These are phyloP conservation scores for Entamoeba moshkovskii DNA, from an alignment of 208 protist species.

Conservation along the genomic window DNA sequence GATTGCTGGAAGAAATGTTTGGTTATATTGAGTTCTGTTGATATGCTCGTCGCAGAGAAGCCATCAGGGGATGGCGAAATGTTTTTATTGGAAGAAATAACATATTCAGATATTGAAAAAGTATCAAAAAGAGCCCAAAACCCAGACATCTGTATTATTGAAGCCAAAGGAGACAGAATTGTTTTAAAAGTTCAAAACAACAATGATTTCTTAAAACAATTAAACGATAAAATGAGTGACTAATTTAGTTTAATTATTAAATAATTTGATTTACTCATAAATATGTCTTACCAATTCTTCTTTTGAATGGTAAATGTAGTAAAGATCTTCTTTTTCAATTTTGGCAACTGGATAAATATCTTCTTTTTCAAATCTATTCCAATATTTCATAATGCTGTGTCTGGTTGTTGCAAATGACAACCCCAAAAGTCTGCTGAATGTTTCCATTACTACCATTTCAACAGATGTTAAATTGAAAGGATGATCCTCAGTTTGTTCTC, in stretches of 20 bases:
- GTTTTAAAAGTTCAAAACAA: not conserved
- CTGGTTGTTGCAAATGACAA: too few species aligned
- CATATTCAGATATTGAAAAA: not conserved
- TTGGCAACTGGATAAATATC: too few species aligned
- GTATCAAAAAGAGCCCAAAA: not conserved
- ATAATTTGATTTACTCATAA: not conserved
- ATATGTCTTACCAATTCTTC: too few species aligned
- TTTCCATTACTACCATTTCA: not conserved
- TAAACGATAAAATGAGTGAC: not conserved
- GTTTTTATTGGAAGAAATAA: not conserved
- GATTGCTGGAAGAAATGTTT: not conserved
- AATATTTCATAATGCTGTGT: too few species aligned
- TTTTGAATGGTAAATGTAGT: too few species aligned
- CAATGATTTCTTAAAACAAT: not conserved
- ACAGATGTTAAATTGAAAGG: not conserved
- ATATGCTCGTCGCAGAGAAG: not conserved
- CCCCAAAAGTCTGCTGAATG: not conserved
- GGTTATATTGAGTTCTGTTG: not conserved
- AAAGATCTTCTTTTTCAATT: too few species aligned
- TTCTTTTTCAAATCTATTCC: too few species aligned
- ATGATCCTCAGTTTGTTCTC: not conserved
- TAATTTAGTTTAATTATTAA: too few species aligned
- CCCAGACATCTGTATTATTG: not conserved
- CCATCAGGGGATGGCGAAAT: not conserved
- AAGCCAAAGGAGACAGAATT: not conserved